phyloP scores from a whole-genome alignment of 2,329 filamentous ascomycete genomes.

The Colletotrichum salicis region DNA sequence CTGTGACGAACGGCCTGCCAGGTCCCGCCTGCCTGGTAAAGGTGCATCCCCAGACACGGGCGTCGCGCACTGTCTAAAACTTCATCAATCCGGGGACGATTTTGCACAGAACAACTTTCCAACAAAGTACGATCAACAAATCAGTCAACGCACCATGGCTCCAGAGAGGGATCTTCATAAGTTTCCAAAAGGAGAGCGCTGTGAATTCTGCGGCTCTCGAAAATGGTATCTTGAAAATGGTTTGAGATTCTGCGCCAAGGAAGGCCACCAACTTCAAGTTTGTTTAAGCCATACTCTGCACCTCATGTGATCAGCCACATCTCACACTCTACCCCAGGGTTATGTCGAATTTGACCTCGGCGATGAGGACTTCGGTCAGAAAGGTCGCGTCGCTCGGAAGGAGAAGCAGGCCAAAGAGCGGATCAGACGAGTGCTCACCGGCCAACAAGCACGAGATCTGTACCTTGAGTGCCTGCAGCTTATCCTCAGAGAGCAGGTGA shows the following conservation, averaged over 20 bases:
- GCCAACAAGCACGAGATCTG: conserved; percentile 77
- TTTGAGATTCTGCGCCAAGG: conserved; percentile 76
- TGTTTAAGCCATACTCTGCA: conserved; percentile 25
- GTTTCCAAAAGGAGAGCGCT: conserved; percentile 64
- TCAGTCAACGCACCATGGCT: conserved; percentile 46
- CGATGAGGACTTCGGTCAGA: conserved; percentile 75
- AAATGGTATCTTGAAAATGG: conserved; percentile 81
- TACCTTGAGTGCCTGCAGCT: conserved; percentile 88
- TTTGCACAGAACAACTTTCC: background rate
- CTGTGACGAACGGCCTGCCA: background rate
- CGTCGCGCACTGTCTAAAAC: conserved; percentile 13
- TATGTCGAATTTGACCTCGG: conserved; percentile 67
- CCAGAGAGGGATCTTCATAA: conserved; percentile 57
- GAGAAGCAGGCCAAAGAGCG: conserved; percentile 68
- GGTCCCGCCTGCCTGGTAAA: conserved; percentile 3
- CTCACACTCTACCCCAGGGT: conserved; percentile 47
- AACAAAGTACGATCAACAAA: background rate
- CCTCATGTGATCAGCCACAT: background rate
- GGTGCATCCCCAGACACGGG: background rate
- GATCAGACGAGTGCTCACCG: conserved; percentile 66
- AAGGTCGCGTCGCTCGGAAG: conserved; percentile 65
- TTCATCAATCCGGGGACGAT: conserved; percentile 7
- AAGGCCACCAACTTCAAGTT: conserved; percentile 84
- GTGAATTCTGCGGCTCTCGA: conserved; percentile 75
- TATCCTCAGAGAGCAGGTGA: conserved; percentile 82